Conservation (phyloP, 1,139 yeast genomes). For the Geotrichum histeridarum region DNA sequence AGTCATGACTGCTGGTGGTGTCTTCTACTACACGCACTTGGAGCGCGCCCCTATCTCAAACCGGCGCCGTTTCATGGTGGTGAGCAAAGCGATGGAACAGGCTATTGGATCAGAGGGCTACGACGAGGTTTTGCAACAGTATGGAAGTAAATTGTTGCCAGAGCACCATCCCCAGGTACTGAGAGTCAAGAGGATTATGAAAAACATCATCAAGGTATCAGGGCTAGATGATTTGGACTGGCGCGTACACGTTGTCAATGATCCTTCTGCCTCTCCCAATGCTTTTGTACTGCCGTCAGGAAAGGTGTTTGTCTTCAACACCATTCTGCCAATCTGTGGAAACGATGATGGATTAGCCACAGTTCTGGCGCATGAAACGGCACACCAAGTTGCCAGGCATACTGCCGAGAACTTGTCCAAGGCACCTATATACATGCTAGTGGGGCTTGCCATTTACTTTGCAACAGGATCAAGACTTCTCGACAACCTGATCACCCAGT, state of each 20-base stretch:
- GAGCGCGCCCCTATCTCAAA: slow-evolving; percentile 82
- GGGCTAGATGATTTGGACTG: slow-evolving; percentile 50
- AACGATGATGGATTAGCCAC: slow-evolving; percentile 92
- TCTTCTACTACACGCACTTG: slow-evolving; percentile 44
- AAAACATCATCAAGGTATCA: slow-evolving; percentile 48
- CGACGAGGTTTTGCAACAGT: slow-evolving; percentile 47
- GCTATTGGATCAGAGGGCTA: slow-evolving; percentile 68
- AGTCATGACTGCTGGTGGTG: slow-evolving; percentile 4
- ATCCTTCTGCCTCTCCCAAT: slow-evolving; percentile 71
- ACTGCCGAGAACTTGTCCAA: slow-evolving; percentile 66
- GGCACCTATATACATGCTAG: slow-evolving; percentile 45
- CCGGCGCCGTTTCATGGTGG: slow-evolving; percentile 66
- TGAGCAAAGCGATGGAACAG: slow-evolving; percentile 62
- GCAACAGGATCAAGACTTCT: slow-evolving; percentile 44
- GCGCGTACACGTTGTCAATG: slow-evolving; percentile 77
- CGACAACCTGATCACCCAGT: slow-evolving; percentile 49
- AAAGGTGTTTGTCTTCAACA: slow-evolving; percentile 81
- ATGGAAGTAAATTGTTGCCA: slow-evolving; percentile 35
- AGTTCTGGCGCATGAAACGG: slow-evolving; percentile 84
- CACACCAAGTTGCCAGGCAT: slow-evolving; percentile 91
- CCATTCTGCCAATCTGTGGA: slow-evolving; percentile 70
- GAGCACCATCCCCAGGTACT: slow-evolving; percentile 43
- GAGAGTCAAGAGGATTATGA: slow-evolving; percentile 57
- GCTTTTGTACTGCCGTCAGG: slow-evolving; percentile 97
- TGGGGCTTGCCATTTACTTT: slow-evolving; percentile 49